These are phyloP conservation scores for Naganishia onofrii DNA, from an alignment of 768 basidiomycete species.

Conservation along the genomic window DNA sequence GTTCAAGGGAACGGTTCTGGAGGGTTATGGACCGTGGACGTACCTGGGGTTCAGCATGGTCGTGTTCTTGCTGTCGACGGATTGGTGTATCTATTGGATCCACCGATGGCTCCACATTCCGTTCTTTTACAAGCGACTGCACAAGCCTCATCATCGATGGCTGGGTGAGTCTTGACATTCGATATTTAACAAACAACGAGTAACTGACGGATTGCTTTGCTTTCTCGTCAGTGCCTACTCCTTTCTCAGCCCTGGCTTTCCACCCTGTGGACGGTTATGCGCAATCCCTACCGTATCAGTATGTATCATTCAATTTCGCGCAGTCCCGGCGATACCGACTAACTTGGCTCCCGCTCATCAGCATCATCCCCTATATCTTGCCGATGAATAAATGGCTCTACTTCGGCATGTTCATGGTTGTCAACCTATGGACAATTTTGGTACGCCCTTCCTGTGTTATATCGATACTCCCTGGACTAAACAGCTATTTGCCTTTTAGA, in stretches of 20 bases:
- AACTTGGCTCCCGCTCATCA: constrained; percentile 30
- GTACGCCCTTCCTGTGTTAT: constrained; percentile 56
- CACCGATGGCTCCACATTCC: constrained; percentile 87
- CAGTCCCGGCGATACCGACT: neutral
- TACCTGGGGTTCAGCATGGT: constrained; percentile 38
- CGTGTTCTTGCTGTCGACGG: constrained; percentile 76
- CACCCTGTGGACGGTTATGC: constrained; percentile 91
- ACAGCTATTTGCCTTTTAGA: constrained; percentile 57
- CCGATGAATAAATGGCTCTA: constrained; percentile 83
- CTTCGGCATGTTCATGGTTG: constrained; percentile 79
- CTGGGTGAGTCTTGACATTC: constrained; percentile 65
- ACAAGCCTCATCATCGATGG: constrained; percentile 99
- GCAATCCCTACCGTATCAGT: constrained; percentile 91
- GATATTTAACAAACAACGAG: neutral
- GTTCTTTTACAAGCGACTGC: constrained; percentile 77
- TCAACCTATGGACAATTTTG: constrained; percentile 92
- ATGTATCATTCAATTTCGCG: neutral
- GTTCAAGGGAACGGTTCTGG: constrained; percentile 58
- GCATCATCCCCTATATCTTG: constrained; percentile 77
- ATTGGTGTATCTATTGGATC: constrained; percentile 94
- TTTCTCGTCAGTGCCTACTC: constrained; percentile 73
- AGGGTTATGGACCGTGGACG: constrained; percentile 34
- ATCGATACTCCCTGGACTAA: neutral
- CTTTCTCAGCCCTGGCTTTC: constrained; percentile 96
- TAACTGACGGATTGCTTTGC: neutral